phyloP scores from a whole-genome alignment of 2,329 filamentous ascomycete genomes.

The Peltaster fructicola region DNA sequence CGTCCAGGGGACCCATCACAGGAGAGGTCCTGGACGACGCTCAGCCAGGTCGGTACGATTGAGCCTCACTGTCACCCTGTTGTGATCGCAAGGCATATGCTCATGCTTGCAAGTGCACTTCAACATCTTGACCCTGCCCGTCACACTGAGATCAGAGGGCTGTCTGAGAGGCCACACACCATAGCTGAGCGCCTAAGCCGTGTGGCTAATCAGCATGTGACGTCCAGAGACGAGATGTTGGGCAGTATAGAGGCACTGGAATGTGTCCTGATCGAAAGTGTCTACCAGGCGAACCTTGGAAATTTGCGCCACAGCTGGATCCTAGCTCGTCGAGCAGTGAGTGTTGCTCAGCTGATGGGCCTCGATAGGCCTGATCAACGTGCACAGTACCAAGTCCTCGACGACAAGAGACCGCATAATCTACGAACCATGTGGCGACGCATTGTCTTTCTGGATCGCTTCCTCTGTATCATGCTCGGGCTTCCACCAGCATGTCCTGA shows the following conservation, averaged over 20 bases:
- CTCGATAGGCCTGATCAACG: constrained; percentile 27
- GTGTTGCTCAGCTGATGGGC: constrained; percentile 31
- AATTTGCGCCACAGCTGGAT: constrained; percentile 34
- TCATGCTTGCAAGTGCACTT: constrained; percentile 17
- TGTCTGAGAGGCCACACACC: constrained; percentile 12
- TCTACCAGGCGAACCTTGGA: constrained; percentile 31
- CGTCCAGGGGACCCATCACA: too few species aligned
- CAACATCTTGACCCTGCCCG: constrained; percentile 9
- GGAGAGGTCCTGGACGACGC: too few species aligned
- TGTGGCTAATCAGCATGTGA: too few species aligned
- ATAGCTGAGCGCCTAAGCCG: too few species aligned
- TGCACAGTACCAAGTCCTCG: constrained; percentile 20
- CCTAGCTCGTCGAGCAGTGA: constrained; percentile 29
- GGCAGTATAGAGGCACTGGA: constrained; percentile 34
- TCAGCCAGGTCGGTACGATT: too few species aligned
- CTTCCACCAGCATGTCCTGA: constrained; percentile 28
- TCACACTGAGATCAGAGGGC: constrained; percentile 5
- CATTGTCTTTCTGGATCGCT: constrained; percentile 28
- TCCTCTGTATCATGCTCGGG: constrained; percentile 31
- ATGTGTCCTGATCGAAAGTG: constrained; percentile 31
- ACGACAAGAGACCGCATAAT: constrained; percentile 13
- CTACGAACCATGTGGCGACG: constrained; percentile 29
- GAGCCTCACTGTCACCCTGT: too few species aligned
- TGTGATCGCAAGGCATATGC: constrained; percentile 18
- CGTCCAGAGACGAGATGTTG: constrained; percentile 29